A percentile compares a stretch with the other conserved stretches of the same genome.
Evolutionary conservation across 108 stramenopile genomes (phyloP).

Genomic region (Fistulifera pelliculosa): DNA sequence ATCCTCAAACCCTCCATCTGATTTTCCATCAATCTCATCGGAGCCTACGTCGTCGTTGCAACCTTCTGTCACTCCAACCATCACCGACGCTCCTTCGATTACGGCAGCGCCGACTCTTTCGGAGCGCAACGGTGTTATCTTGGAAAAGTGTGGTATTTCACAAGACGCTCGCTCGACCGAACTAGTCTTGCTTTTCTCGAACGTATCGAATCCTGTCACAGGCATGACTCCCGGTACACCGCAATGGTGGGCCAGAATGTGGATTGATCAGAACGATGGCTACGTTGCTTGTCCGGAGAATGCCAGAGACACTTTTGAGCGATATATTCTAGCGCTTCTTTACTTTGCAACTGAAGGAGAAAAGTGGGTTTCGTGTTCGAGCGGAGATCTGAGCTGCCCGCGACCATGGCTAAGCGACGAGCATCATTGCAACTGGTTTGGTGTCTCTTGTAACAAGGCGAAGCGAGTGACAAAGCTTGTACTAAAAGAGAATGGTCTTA

Average conservation of each 20-base stretch:
- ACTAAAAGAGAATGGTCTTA: conserved; percentile 25
- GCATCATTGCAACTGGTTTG: conserved; percentile 55
- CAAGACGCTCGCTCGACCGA: conserved; percentile 26
- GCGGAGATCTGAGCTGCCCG: conserved; percentile 7
- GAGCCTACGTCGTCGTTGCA: too few relatives aligned
- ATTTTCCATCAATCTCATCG: too few relatives aligned
- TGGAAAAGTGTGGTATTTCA: conserved; percentile 28
- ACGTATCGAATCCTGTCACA: conserved; percentile 13
- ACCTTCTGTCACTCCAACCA: too few relatives aligned
- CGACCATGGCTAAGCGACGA: conserved; percentile 25
- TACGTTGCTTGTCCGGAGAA: conserved; percentile 35
- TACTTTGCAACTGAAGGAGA: conserved; percentile 27
- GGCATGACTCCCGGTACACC: conserved; percentile 17
- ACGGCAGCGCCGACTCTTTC: not conserved
- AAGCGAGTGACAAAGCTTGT: conserved; percentile 10
- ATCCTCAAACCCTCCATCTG: too few relatives aligned
- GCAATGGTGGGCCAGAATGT: conserved; percentile 37
- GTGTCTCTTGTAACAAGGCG: conserved; percentile 32
- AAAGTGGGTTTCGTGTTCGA: conserved; percentile 30
- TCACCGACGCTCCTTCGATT: not conserved
- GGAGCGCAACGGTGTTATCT: conserved; percentile 5
- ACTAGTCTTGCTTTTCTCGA: conserved; percentile 22
- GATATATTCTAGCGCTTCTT: conserved; percentile 27
- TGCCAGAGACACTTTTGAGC: conserved; percentile 15
- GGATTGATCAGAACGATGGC: conserved; percentile 43